Conservation (phyloP, 2,329 filamentous ascomycete genomes). For the Colletotrichum brevisporum region DNA sequence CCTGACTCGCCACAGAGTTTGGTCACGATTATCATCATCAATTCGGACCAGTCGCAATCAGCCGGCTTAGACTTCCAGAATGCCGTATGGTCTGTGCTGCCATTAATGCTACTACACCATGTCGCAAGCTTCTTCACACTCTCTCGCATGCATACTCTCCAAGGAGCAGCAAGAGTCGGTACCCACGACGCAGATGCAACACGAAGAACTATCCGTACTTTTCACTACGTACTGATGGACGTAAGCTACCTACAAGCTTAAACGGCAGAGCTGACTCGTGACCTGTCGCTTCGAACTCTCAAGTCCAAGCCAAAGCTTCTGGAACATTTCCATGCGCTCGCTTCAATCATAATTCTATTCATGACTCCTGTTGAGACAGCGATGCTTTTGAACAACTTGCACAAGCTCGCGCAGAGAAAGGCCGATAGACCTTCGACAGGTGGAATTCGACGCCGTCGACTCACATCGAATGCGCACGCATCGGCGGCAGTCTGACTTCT, state of each 20-base stretch:
- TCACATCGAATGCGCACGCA: no score
- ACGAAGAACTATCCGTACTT: no score
- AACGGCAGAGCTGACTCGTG: slow-evolving; percentile 39
- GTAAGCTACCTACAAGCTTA: slow-evolving; percentile 14
- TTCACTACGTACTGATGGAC: neutral
- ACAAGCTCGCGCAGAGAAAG: neutral
- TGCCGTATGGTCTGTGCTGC: slow-evolving; percentile 34
- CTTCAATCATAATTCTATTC: neutral
- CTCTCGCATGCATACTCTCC: no score
- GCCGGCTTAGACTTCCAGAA: slow-evolving; percentile 32
- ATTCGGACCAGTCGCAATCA: slow-evolving; percentile 37
- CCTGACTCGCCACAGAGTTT: slow-evolving; percentile 38
- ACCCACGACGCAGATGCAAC: no score
- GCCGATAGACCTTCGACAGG: neutral
- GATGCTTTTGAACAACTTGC: slow-evolving; percentile 1
- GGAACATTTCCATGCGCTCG: slow-evolving; percentile 31
- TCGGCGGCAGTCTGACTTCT: no score
- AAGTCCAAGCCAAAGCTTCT: slow-evolving; percentile 28
- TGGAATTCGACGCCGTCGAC: no score
- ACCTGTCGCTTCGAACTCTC: slow-evolving; percentile 28
- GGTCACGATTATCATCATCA: slow-evolving; percentile 37
- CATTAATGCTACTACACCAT: neutral
- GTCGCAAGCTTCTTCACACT: neutral
- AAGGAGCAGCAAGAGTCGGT: no score
- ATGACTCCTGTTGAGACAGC: slow-evolving; percentile 22